These are phyloP conservation scores for Esteya vermicola DNA, from an alignment of 2,329 filamentous ascomycete species.

Conservation along the genomic window DNA sequence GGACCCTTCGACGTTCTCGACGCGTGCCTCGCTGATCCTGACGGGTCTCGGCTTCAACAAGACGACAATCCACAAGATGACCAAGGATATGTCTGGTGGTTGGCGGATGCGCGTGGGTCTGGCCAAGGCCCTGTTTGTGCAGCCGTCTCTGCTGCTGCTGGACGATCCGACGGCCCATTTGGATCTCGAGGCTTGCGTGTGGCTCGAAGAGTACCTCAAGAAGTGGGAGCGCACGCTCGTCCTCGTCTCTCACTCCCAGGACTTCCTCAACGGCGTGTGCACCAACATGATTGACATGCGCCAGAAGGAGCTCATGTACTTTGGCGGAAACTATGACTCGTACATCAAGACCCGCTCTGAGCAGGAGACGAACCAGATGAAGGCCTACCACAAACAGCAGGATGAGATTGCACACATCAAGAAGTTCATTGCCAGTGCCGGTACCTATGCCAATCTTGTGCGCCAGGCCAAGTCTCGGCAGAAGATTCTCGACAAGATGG, in stretches of 20 bases:
- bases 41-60: constrained; percentile 99
- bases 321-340: constrained; percentile 99
- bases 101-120: constrained; percentile 99
- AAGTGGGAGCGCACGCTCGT: constrained; percentile 98
- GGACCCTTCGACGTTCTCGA: constrained; percentile 95
- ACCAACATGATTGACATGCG: constrained; percentile 99
- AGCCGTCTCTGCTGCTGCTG: constrained; percentile 86
- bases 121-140: constrained; percentile 95
- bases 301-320: constrained; percentile 77
- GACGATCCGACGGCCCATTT: constrained; percentile 98
- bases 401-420: constrained; percentile 99
- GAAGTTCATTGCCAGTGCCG: constrained; percentile 98
- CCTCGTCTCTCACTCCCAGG: constrained; percentile 93
- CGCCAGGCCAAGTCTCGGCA: constrained; percentile 97
- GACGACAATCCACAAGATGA: constrained; percentile 94
- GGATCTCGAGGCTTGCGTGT: constrained; percentile 98
- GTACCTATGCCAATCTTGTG: constrained; percentile 99
- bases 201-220: constrained; percentile 98
- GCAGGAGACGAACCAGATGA: constrained; percentile 96
- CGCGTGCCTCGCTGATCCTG: constrained; percentile 87
- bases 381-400: constrained; percentile 98
- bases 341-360: constrained; percentile 89
- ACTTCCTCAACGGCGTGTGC: constrained; percentile 99
- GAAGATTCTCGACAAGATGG: constrained; percentile 99
- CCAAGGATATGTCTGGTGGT: constrained; percentile 99